Conservation (phyloP, 2,329 filamentous ascomycete species). For the Exophiala bonariae region DNA sequence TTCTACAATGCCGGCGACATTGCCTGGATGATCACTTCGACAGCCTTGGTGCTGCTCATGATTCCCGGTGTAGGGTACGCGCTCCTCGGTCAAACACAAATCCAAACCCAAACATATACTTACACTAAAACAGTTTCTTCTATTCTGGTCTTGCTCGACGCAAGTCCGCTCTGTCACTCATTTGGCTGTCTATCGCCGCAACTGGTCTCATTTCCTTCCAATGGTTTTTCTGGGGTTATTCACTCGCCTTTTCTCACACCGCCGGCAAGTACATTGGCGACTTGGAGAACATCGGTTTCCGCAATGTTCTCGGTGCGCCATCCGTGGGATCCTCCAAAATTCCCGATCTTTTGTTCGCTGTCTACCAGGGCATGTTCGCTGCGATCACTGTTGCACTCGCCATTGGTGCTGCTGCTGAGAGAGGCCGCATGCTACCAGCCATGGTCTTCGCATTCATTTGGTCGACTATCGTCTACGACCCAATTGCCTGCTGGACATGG, state of each 20-base stretch:
- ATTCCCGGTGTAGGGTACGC: constrained; percentile 78
- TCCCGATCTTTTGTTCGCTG: constrained; percentile 79
- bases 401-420: constrained; percentile 80
- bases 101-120: constrained; percentile 12
- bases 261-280: constrained; percentile 76
- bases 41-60: constrained; percentile 85
- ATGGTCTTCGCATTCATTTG: constrained; percentile 93
- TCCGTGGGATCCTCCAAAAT: constrained; percentile 72
- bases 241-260: constrained; percentile 75
- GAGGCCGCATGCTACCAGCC: constrained; percentile 83
- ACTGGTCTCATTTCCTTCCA: constrained; percentile 80
- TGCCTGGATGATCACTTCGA: constrained; percentile 73
- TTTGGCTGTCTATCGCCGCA: constrained; percentile 82
- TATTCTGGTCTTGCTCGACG: constrained; percentile 86
- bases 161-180: constrained; percentile 83
- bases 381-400: constrained; percentile 70
- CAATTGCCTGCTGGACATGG: constrained; percentile 95
- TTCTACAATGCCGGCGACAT: constrained; percentile 86
- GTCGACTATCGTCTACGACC: constrained; percentile 86
- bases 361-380: constrained; percentile 81
- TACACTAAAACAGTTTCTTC: constrained; percentile 66
- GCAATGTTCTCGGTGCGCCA: constrained; percentile 70
- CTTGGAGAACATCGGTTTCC: constrained; percentile 76
- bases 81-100: not conserved
- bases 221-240: constrained; percentile 96